Percentiles rank a stretch among this genome's conserved stretches.
Evolutionary conservation across 805 yeast species (phyloP).

Genomic region (Diddensiella transvaalensis): DNA sequence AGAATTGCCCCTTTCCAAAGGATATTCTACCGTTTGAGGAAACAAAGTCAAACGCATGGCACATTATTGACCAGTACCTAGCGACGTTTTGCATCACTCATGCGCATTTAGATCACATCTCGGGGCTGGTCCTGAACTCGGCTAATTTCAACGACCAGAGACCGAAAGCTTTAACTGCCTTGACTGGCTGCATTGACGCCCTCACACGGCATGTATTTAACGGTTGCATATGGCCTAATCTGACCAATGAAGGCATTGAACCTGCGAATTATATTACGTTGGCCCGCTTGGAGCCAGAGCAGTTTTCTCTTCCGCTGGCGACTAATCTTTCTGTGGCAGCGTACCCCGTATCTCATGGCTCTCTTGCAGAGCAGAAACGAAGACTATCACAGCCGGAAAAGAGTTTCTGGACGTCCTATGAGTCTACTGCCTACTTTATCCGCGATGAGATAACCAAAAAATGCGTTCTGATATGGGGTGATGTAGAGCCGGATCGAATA

Average conservation of each 20-base stretch:
- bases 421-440: slow-evolving; percentile 62
- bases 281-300: slow-evolving; percentile 11
- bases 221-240: slow-evolving; percentile 76
- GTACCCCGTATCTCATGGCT: slow-evolving; percentile 29
- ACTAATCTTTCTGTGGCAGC: slow-evolving; percentile 19
- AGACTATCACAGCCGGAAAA: slow-evolving; percentile 2
- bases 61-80: slow-evolving; percentile 27
- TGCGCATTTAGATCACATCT: slow-evolving; percentile 79
- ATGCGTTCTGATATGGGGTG: slow-evolving; percentile 70
- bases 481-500: slow-evolving; percentile 64
- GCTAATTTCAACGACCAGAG: slow-evolving; percentile 44
- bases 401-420: slow-evolving; percentile 27
- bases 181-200: slow-evolving; percentile 48
- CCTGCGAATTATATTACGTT: slow-evolving; percentile 16
- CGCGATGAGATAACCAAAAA: slow-evolving; percentile 34
- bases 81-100: slow-evolving; percentile 55
- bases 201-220: slow-evolving; percentile 62
- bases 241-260: slow-evolving; percentile 35
- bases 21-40: slow-evolving; percentile 5
- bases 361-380: slow-evolving; percentile 5
- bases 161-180: slow-evolving; percentile 51
- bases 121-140: slow-evolving; percentile 66
- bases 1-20: not conserved
- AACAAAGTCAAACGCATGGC: slow-evolving; percentile 22
- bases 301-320: slow-evolving; percentile 10